Percentiles rank a stretch among this genome's conserved stretches.
Conservation (phyloP, 345 rosid species). For the Punica granatum region DNA sequence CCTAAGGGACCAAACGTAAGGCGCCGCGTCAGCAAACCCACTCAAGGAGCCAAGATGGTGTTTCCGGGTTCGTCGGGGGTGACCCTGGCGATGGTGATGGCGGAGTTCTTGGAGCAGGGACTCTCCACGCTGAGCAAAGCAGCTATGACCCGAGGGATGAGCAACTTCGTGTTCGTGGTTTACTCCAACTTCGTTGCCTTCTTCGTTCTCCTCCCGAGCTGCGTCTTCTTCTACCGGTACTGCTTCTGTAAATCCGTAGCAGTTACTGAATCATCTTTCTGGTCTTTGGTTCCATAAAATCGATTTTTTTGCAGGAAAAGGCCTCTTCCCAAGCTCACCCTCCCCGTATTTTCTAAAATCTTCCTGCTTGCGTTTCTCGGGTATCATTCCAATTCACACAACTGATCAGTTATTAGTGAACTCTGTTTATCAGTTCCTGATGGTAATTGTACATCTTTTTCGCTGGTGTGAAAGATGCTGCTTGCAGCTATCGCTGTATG, state of each 20-base stretch:
- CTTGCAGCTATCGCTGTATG: slow-evolving; percentile 25
- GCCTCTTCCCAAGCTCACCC: slow-evolving; percentile 14
- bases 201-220: slow-evolving; percentile 23
- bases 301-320: slow-evolving; percentile 14
- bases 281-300: background rate
- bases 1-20: background rate
- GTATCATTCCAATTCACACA: slow-evolving; percentile 2
- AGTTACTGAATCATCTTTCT: background rate
- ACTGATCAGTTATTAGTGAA: background rate
- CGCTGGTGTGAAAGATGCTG: slow-evolving; percentile 14
- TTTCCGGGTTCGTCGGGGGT: slow-evolving; percentile 5
- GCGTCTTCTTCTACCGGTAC: slow-evolving; percentile 25
- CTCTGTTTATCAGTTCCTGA: background rate
- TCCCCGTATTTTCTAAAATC: slow-evolving; percentile 17
- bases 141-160: slow-evolving; percentile 30
- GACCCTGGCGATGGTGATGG: slow-evolving; percentile 21
- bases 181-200: slow-evolving; percentile 22
- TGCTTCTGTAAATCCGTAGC: background rate
- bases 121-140: slow-evolving; percentile 28
- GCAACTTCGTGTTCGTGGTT: slow-evolving; percentile 20
- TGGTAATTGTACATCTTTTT: background rate
- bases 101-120: slow-evolving; percentile 26
- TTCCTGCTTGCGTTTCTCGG: slow-evolving; percentile 19
- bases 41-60: background rate
- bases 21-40: background rate